A percentile compares a stretch with the other conserved stretches of the same genome.
Conservation (phyloP, 352 stramenopile genomes). For the Phytophthora sp. region DNA sequence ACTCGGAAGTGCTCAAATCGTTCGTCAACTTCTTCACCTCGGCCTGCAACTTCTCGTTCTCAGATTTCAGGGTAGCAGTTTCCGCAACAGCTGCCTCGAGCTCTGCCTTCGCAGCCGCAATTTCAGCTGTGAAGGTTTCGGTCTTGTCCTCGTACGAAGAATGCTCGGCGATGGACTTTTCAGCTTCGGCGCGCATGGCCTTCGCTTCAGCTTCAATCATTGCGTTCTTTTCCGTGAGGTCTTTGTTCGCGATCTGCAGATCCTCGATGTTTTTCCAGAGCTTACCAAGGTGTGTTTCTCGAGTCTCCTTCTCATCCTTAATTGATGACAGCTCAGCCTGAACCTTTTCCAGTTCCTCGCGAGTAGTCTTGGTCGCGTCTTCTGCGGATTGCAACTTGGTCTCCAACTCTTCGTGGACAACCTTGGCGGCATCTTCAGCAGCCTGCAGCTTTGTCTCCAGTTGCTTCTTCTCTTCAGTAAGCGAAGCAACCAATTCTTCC, state of each 20-base stretch:
- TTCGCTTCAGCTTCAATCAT: slow-evolving; percentile 50
- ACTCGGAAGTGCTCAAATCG: slow-evolving; percentile 10
- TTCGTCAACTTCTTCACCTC: slow-evolving; percentile 36
- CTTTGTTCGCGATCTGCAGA: slow-evolving; percentile 52
- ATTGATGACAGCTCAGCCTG: slow-evolving; percentile 36
- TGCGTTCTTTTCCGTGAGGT: slow-evolving; percentile 51
- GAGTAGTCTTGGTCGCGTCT: slow-evolving; percentile 1
- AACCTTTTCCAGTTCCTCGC: slow-evolving; percentile 31
- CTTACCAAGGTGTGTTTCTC: slow-evolving; percentile 57
- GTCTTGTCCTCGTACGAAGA: slow-evolving; percentile 38
- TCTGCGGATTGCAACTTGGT: slow-evolving; percentile 3
- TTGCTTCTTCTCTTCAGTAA: slow-evolving; percentile 26
- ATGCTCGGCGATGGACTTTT: slow-evolving; percentile 44
- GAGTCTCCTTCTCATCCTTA: slow-evolving; percentile 44
- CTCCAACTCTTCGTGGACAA: slow-evolving; percentile 19
- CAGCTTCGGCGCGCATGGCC: slow-evolving; percentile 42
- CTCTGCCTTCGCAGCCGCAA: slow-evolving; percentile 29
- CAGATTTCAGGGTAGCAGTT: too few species aligned
- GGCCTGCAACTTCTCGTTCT: slow-evolving; percentile 33
- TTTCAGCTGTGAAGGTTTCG: slow-evolving; percentile 30
- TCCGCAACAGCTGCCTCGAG: slow-evolving; percentile 26
- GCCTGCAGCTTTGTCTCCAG: slow-evolving; percentile 21
- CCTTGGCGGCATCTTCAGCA: slow-evolving; percentile 15
- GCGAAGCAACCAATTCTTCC: slow-evolving; percentile 17
- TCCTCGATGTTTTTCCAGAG: slow-evolving; percentile 63